Evolutionary conservation across 2,329 filamentous ascomycete species (phyloP), one percentile per base, ranked within the genome.

Genomic region (Drechslerella dactyloides): DNA sequence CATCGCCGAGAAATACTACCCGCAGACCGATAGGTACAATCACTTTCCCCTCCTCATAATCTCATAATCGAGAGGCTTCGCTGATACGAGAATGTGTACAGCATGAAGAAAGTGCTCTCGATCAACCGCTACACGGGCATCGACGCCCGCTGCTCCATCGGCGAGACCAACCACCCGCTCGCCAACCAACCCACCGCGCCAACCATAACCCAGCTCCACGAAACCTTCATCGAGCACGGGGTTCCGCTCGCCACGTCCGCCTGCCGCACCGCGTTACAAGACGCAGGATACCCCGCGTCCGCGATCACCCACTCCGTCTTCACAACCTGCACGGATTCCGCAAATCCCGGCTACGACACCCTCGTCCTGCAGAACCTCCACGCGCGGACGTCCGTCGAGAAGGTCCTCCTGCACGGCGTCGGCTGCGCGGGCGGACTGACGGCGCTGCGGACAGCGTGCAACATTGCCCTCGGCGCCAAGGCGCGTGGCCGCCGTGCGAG

Each of bases 291-390:
- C 46, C 81, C 83, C 46, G 77, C 82, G 0, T 76, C 77, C 1
- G 80, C 86, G 57, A 86, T 90, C 73, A 90, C 87, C 1, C 87
- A 90, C 75, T 82, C 89, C 44, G 86, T 90, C 7, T 84, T 86
- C 23, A 88, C 86, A 0, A 89, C 87, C 3, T 89, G 87, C 77
- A 90, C 87, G 7, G 85, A 89, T 77, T 88, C 86, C 74, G 86
- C 86, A 15, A 89, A 89, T 77, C 87, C 87, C 0, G 87, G 87
- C 1, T 89, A 86, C 76, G 87, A 89, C 74, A 85, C 89, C 77
- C 87, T 82, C 73, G 85, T 89, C 23, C 83, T 83, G 58, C 86
- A 85, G 76, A 80, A 81, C 2, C 79, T 90, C 1, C 85, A 85
- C 0, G 81, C 89, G 30, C 80, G 81, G n/a, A 80, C 83, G 35